Conservation (phyloP, 2,329 filamentous ascomycete species). For the Clarireedia monteithiana region DNA sequence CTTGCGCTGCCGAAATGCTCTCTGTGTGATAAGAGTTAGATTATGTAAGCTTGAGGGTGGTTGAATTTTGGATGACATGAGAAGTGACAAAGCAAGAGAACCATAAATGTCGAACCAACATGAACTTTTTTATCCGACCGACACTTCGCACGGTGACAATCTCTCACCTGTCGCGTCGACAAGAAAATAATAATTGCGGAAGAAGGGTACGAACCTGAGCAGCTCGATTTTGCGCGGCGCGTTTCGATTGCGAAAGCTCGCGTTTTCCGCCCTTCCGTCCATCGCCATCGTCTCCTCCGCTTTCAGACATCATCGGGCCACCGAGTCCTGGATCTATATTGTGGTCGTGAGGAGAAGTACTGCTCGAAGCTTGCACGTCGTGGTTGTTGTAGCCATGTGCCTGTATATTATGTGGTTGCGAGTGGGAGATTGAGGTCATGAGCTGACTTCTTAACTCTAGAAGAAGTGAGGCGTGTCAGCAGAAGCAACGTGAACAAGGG, state of each 20-base stretch:
- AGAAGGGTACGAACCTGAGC: conserved; percentile 67
- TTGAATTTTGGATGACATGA: conserved; percentile 29
- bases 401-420: conserved; percentile 13
- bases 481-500: conserved; percentile 11
- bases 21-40: conserved; percentile 43
- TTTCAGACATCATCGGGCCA: conserved; percentile 25
- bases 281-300: conserved; percentile 32
- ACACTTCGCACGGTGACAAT: conserved; percentile 9
- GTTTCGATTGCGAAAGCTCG: conserved; percentile 73
- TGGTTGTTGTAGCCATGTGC: conserved; percentile 26
- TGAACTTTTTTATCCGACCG: conserved; percentile 17
- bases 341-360: conserved; percentile 27
- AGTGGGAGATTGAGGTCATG: conserved; percentile 23
- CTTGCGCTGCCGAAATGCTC: conserved; percentile 94
- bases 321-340: conserved; percentile 32
- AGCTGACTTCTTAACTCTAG: conserved; percentile 31
- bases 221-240: conserved; percentile 52
- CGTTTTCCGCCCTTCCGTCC: conserved; percentile 72
- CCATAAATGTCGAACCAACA: conserved; percentile 13
- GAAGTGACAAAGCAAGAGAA: conserved; percentile 31
- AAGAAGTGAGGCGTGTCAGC: conserved; percentile 27
- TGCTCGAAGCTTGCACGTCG: conserved; percentile 26
- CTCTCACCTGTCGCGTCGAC: background rate
- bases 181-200: conserved; percentile 6
- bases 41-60: conserved; percentile 27